Evolutionary conservation across 495 filamentous ascomycete species (phyloP).

Genomic region (Aspergillus affinis): DNA sequence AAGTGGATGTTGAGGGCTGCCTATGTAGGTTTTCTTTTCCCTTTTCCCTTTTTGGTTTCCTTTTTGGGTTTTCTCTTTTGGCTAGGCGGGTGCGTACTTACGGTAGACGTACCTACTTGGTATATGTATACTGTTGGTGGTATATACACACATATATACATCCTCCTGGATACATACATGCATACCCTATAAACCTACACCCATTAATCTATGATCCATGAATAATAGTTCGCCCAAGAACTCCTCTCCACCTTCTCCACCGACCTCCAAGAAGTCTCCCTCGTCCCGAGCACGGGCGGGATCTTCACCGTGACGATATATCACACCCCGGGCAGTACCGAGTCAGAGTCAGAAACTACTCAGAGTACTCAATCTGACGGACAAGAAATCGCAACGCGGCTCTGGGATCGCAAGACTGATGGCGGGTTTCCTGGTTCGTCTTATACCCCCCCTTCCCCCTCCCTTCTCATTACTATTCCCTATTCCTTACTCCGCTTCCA

Average conservation of each 20-base stretch:
- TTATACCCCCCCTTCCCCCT: constrained; percentile 7
- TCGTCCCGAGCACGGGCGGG: constrained; percentile 82
- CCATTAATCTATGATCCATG: constrained; percentile 8
- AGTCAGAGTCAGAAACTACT: not conserved
- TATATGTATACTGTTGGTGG: not conserved
- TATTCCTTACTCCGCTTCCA: constrained; percentile 4
- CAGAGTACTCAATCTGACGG: not conserved
- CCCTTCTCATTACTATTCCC: constrained; percentile 5
- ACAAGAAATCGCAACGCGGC: constrained; percentile 31
- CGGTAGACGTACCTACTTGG: no score
- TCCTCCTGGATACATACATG: not conserved
- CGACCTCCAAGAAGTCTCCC: constrained; percentile 83
- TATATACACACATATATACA: not conserved
- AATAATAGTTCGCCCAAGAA: constrained; percentile 82
- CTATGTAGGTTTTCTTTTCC: constrained; percentile 57
- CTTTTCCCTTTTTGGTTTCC: constrained; percentile 11
- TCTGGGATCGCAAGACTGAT: constrained; percentile 90
- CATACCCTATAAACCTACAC: not conserved
- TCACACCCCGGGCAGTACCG: constrained; percentile 22
- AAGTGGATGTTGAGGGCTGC: constrained; percentile 90
- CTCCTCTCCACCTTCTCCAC: constrained; percentile 94
- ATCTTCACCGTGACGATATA: constrained; percentile 72
- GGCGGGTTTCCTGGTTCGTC: constrained; percentile 84
- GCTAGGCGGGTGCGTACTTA: no score
- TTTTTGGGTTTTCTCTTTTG: no score